Evolutionary conservation across 345 rosid genomes (phyloP), one percentile per base, ranked within the genome.

Genomic region (Iberis pinnata): DNA sequence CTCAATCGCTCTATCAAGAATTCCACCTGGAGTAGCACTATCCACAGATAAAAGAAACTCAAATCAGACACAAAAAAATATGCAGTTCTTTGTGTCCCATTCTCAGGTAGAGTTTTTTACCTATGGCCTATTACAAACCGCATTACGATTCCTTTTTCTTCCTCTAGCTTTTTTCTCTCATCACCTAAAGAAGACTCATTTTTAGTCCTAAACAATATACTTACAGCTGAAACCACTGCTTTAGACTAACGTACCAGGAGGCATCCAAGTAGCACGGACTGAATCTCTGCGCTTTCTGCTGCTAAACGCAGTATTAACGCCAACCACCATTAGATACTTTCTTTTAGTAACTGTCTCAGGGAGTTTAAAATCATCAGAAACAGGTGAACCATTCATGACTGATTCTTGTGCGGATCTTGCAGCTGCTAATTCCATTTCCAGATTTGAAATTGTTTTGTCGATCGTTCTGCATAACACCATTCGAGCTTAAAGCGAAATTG

Each of bases 41-140:
- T 49, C 0, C 29, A 59, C 15, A 49, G n/a, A n/a, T n/a, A 57
- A 56, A 26, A 60, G 24, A 31, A 25, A n/a, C n/a, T 16, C 58
- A 15, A 29, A 6, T 49, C 53, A 49, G 33, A 13, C 38, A 37
- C n/a, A n/a, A n/a, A n/a, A n/a, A n/a, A n/a, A n/a, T n/a, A n/a
- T n/a, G n/a, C n/a, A n/a, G n/a, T n/a, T n/a, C n/a, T n/a, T n/a
- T n/a, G n/a, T n/a, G n/a, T n/a, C n/a, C 3, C 22, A 48, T 0
- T 18, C 36, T 16, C 42, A 22, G 49, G 35, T 31, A 29, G 8
- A 5, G 9, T 53, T 24, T 37, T 62, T 8, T 62, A 92, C 98
- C 98, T 92, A 68, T 92, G 97, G 24, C 98, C 98, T 59, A 92
- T 92, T 12, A 88, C 98, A 65, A 92, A 92, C 54, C 97, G 95